phyloP scores from a whole-genome alignment of 106 monocot genomes.

The Platanthera zijinensis region DNA sequence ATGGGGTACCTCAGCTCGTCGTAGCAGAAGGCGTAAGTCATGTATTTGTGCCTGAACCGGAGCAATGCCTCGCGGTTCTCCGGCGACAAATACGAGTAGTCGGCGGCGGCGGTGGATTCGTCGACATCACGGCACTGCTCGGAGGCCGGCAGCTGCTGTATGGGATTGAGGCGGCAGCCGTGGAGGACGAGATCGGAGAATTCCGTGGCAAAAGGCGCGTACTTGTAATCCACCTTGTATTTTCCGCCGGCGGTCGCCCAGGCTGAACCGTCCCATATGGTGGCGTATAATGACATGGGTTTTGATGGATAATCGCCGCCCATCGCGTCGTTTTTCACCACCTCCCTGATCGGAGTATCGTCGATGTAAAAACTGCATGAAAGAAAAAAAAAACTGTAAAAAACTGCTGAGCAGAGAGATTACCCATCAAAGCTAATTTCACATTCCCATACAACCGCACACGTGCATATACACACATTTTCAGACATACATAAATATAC shows the following conservation, averaged over 20 bases:
- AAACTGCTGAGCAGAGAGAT: too few species aligned
- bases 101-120: constrained; percentile 14
- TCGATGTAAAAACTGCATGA: constrained; percentile 48
- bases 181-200: constrained; percentile 43
- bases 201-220: constrained; percentile 43
- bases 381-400: background rate
- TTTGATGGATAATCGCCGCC: constrained; percentile 54
- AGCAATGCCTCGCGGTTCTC: constrained; percentile 35
- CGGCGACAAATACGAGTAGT: constrained; percentile 30
- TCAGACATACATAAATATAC: too few species aligned
- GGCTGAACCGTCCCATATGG: constrained; percentile 57
- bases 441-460: too few species aligned
- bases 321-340: constrained; percentile 31
- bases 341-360: constrained; percentile 46
- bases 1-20: constrained; percentile 35
- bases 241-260: constrained; percentile 50
- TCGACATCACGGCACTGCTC: constrained; percentile 27
- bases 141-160: constrained; percentile 22
- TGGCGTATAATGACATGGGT: constrained; percentile 62
- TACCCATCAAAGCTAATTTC: too few species aligned
- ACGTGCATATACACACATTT: too few species aligned
- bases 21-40: constrained; percentile 58
- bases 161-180: constrained; percentile 43
- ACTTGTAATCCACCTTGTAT: constrained; percentile 52
- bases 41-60: constrained; percentile 36